Base-by-base conservation (phyloP, 163 green algal species). In the Chlamydomonas reinhardtii region DNA sequence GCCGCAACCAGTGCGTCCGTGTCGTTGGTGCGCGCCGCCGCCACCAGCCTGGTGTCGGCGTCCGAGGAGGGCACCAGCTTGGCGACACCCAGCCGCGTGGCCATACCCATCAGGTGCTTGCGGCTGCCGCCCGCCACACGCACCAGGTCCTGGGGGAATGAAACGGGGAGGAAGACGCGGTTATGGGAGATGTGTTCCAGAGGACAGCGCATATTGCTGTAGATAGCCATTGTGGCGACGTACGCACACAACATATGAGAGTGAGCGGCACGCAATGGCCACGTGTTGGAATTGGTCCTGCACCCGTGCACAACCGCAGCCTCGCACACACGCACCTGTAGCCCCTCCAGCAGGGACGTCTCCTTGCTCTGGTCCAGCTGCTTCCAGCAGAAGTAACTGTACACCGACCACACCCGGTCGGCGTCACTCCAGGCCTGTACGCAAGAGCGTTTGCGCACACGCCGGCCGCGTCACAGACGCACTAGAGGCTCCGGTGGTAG, bases 351-450 rank as follows among this genome's bases (percentile, higher is more conserved):
- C 77, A 84, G 65, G 0, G 29, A 39, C 9, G n/a, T 17, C 39
- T 35, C 35, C 29, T 27, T 43, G n/a, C 65, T 12, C 77, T 84
- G 65, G 77, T 84, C 77, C 19, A 76, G 31, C 52, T 77, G 68
- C 68, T 77, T 85, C 79, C 68, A 77, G 52, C 68, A 77, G 32
- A 78, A 85, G 52, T 78, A 85, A 2, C 4, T 37, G 54, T 86
- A 86, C 20, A 86, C 56, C 0, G 80, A 35, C 80, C 80, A 86
- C 56, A 86, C 70, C 8, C 54, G 80, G 56, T 86, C 80, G 1
- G 66, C 54, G 22, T 66, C 43, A 11, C 19, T 37, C 69, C 70
- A 86, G 15, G 80, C 80, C 54, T 73, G 54, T 11, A 54, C 43
- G n/a, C n/a, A n/a, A n/a, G n/a, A n/a, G n/a, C n/a, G n/a, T n/a